Percentiles rank a stretch among this genome's conserved stretches.
Evolutionary conservation across 352 stramenopile species (phyloP).

Genomic region (Pythium volutum): DNA sequence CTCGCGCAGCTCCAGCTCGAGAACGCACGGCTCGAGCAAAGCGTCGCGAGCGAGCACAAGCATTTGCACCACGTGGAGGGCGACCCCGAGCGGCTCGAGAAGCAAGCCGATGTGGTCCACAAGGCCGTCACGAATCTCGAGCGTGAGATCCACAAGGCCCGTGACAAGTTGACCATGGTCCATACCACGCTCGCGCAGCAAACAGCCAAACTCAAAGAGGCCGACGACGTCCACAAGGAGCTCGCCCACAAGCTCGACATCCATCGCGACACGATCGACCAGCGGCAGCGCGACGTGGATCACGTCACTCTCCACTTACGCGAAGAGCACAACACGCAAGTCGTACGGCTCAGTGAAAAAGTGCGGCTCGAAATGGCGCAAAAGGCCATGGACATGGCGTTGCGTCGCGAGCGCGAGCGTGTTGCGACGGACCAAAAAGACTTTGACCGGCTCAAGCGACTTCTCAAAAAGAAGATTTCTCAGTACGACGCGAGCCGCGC

Average conservation of each 20-base stretch:
- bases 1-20: conserved; percentile 60
- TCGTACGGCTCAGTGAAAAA: conserved; percentile 69
- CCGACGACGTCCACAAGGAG: conserved; percentile 76
- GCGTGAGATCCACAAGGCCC: conserved; percentile 57
- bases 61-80: conserved; percentile 59
- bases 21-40: conserved; percentile 59
- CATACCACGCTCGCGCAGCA: conserved; percentile 43
- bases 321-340: conserved; percentile 83
- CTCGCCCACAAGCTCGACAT: conserved; percentile 86
- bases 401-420: conserved; percentile 62
- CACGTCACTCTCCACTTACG: conserved; percentile 83
- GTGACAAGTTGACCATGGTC: conserved; percentile 33
- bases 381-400: conserved; percentile 46
- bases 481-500: conserved; percentile 67
- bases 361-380: conserved; percentile 60
- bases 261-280: conserved; percentile 88
- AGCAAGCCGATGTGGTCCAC: conserved; percentile 84
- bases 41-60: conserved; percentile 46
- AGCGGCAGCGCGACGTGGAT: conserved; percentile 90
- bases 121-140: conserved; percentile 72
- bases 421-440: conserved; percentile 67
- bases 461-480: conserved; percentile 88
- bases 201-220: conserved; percentile 57
- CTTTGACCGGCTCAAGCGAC: conserved; percentile 81
- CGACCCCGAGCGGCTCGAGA: conserved; percentile 80